These are phyloP conservation scores for Pythium utonaiense DNA, from an alignment of 352 stramenopile species.

Conservation along the genomic window DNA sequence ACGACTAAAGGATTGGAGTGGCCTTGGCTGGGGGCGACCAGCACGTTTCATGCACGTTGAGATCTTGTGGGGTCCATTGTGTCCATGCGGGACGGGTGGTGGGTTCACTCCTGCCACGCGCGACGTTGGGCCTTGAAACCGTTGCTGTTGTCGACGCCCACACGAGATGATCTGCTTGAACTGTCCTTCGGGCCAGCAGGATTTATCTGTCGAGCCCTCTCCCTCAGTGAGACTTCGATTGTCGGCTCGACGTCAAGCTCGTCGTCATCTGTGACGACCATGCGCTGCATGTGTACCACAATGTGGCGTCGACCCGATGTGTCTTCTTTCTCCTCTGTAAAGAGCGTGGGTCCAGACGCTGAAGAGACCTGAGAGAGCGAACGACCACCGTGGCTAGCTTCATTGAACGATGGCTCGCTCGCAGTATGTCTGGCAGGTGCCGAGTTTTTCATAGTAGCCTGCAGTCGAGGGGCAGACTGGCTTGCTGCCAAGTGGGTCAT, in stretches of 20 bases:
- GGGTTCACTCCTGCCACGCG: background rate
- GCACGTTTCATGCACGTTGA: too few species aligned
- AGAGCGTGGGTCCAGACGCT: background rate
- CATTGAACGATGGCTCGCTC: background rate
- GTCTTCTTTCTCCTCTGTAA: constrained; percentile 1
- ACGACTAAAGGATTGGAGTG: background rate
- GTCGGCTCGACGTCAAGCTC: constrained; percentile 1
- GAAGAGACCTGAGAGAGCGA: background rate
- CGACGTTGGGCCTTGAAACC: background rate
- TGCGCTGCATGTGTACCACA: constrained; percentile 24
- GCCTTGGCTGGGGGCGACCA: background rate
- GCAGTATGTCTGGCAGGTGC: background rate
- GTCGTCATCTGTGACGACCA: constrained; percentile 9
- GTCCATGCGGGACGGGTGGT: too few species aligned
- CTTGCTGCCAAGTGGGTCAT: constrained; percentile 16
- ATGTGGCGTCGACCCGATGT: constrained; percentile 5
- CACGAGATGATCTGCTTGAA: background rate
- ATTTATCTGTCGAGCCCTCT: too few species aligned
- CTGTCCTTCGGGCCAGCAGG: too few species aligned
- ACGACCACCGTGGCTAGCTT: background rate
- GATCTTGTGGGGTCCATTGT: too few species aligned
- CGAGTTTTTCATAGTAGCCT: constrained; percentile 2
- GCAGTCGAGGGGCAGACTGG: constrained; percentile 22
- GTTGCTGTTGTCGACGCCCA: background rate
- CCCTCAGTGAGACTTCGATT: too few species aligned